Evolutionary conservation across 2,329 filamentous ascomycete genomes (phyloP).

Genomic region (Penicillium palitans): DNA sequence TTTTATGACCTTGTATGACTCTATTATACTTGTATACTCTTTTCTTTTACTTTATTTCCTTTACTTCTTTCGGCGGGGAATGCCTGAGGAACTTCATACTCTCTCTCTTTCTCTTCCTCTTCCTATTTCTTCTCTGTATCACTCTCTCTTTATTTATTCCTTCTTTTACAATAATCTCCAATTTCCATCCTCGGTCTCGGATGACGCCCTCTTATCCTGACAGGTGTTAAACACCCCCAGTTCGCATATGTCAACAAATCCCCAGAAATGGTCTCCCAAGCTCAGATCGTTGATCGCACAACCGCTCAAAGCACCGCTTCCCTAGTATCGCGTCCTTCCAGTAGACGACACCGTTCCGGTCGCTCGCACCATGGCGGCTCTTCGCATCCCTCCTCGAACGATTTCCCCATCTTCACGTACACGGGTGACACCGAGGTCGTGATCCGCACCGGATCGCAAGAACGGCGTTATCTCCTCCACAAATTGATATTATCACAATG

Average conservation of each 20-base stretch:
- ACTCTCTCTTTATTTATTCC: background rate
- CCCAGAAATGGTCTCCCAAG: constrained; percentile 42
- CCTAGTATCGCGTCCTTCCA: constrained; percentile 63
- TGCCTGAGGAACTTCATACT: background rate
- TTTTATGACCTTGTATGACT: constrained; percentile 1
- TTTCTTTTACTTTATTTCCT: background rate
- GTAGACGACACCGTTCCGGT: constrained; percentile 71
- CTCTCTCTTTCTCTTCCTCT: background rate
- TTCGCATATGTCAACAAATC: constrained; percentile 9
- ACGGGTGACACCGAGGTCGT: constrained; percentile 92
- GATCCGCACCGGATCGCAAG: constrained; percentile 66
- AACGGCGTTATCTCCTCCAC: constrained; percentile 85
- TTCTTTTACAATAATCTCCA: background rate
- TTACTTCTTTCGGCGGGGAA: constrained; percentile 1
- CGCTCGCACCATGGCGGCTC: constrained; percentile 76
- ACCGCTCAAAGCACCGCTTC: constrained; percentile 61
- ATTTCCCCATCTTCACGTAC: constrained; percentile 87
- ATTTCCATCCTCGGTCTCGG: background rate
- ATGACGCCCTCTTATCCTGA: constrained; percentile 16
- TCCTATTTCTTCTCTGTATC: background rate
- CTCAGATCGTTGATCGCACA: constrained; percentile 52
- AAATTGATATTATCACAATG: constrained; percentile 83
- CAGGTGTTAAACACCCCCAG: constrained; percentile 15
- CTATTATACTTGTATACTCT: background rate
- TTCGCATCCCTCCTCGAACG: constrained; percentile 73